phyloP scores from a whole-genome alignment of 352 stramenopile genomes.

The Globisporangium nodosum region DNA sequence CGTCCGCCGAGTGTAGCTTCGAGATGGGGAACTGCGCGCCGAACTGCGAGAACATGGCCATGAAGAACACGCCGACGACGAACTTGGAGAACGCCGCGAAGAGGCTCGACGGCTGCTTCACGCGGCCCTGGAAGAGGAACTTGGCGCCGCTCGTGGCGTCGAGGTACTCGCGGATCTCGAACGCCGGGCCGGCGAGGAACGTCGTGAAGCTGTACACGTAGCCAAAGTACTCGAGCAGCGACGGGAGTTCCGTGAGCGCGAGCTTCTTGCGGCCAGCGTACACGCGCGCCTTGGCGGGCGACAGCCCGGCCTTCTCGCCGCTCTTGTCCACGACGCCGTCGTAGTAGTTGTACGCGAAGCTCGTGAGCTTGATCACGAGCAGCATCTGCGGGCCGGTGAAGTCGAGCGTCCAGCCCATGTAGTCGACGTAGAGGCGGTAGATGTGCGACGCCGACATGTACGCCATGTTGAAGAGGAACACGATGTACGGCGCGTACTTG shows the following conservation, averaged over 20 bases:
- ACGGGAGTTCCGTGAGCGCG: slow-evolving; percentile 78
- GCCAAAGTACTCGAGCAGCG: slow-evolving; percentile 93
- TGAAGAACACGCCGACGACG: slow-evolving; percentile 38
- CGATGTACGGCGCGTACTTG: slow-evolving; percentile 59
- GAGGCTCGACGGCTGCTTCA: slow-evolving; percentile 19
- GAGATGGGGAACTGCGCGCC: slow-evolving; percentile 25
- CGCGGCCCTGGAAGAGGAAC: slow-evolving; percentile 37
- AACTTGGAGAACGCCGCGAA: slow-evolving; percentile 48
- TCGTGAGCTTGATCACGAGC: slow-evolving; percentile 96
- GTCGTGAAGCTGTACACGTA: slow-evolving; percentile 97
- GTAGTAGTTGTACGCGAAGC: slow-evolving; percentile 96
- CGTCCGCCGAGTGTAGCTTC: slow-evolving; percentile 11
- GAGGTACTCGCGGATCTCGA: slow-evolving; percentile 93
- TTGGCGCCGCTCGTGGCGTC: slow-evolving; percentile 44
- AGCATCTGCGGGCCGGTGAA: slow-evolving; percentile 89
- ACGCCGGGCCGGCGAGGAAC: slow-evolving; percentile 92
- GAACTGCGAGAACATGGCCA: slow-evolving; percentile 37
- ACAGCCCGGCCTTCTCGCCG: slow-evolving; percentile 15
- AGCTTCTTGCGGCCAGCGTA: slow-evolving; percentile 7
- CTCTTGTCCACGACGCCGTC: slow-evolving; percentile 66
- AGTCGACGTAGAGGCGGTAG: slow-evolving; percentile 94
- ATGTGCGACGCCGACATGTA: slow-evolving; percentile 93
- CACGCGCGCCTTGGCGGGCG: too few relatives aligned
- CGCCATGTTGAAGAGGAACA: slow-evolving; percentile 91
- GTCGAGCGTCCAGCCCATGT: slow-evolving; percentile 89